Evolutionary conservation across 2,329 filamentous ascomycete species (phyloP).

Genomic region (Trichoderma aggressivum): DNA sequence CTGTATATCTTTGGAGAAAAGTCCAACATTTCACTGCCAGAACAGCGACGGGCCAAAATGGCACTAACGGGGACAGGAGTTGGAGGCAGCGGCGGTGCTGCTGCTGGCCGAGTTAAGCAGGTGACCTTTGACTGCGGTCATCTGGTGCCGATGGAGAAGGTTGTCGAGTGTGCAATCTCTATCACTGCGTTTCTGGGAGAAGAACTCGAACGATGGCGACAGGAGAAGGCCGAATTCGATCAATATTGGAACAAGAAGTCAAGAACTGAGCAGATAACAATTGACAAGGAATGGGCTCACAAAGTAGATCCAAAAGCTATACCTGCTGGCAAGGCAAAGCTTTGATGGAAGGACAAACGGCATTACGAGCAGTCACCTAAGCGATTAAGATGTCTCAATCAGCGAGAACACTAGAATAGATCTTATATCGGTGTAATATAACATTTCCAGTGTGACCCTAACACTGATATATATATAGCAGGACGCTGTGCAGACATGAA

Average conservation of each 20-base stretch:
- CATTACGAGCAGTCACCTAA: rapidly evolving
- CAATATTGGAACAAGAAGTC: background rate
- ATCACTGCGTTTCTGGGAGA: background rate
- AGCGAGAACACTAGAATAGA: background rate
- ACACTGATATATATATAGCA: background rate
- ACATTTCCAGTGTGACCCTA: background rate
- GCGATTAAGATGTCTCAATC: background rate
- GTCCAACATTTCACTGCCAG: background rate
- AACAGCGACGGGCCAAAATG: background rate
- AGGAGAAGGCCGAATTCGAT: background rate
- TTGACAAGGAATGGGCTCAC: background rate
- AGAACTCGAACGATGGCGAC: background rate
- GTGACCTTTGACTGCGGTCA: background rate
- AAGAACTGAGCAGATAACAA: background rate
- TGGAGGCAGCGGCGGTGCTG: background rate
- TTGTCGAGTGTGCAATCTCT: background rate
- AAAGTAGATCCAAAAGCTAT: background rate
- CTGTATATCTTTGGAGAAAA: background rate
- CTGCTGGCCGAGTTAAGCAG: background rate
- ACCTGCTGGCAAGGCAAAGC: background rate
- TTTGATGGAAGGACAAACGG: background rate
- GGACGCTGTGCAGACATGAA: background rate
- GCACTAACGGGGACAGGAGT: background rate
- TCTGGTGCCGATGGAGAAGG: background rate
- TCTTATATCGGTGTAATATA: background rate